phyloP scores from a whole-genome alignment of 306 rosid genomes.

The Begonia masoniana region DNA sequence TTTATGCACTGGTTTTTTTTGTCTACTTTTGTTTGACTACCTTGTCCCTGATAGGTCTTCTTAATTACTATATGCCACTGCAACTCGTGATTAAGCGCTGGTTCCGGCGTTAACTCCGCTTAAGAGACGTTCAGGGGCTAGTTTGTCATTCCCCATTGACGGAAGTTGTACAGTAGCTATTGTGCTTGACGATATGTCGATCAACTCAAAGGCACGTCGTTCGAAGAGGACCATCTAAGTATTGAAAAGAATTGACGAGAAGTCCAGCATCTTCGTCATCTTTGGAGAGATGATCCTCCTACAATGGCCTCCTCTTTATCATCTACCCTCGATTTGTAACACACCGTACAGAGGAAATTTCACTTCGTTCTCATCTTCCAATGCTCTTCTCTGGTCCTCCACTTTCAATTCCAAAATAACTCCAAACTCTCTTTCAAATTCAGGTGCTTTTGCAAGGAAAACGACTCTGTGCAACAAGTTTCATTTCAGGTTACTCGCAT shows the following conservation, averaged over 20 bases:
- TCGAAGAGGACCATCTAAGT: neutral
- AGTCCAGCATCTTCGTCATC: neutral
- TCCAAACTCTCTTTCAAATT: conserved; percentile 15
- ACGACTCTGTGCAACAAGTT: conserved; percentile 21
- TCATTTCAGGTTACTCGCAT: conserved; percentile 25
- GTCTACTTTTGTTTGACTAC: too few species aligned
- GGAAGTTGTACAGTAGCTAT: too few species aligned
- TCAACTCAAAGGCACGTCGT: too few species aligned
- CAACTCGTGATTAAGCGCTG: neutral
- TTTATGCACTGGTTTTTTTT: conserved; percentile 8
- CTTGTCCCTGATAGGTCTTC: too few species aligned
- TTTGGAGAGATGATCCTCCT: conserved; percentile 21
- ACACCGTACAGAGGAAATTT: conserved; percentile 4
- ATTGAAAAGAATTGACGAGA: neutral
- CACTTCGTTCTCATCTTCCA: neutral
- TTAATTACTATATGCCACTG: too few species aligned
- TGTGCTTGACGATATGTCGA: neutral
- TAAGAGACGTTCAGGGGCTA: neutral
- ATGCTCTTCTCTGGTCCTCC: conserved; percentile 9
- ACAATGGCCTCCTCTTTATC: conserved; percentile 13
- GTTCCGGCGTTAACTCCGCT: conserved; percentile 42
- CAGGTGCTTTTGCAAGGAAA: conserved; percentile 25
- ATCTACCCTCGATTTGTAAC: neutral
- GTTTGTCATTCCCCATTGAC: neutral
- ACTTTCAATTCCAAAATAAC: conserved; percentile 5